Percentiles rank a stretch among this genome's conserved stretches.
These are phyloP conservation scores for Ciborinia camelliae DNA, from an alignment of 2,329 filamentous ascomycete genomes.

Conservation along the genomic window DNA sequence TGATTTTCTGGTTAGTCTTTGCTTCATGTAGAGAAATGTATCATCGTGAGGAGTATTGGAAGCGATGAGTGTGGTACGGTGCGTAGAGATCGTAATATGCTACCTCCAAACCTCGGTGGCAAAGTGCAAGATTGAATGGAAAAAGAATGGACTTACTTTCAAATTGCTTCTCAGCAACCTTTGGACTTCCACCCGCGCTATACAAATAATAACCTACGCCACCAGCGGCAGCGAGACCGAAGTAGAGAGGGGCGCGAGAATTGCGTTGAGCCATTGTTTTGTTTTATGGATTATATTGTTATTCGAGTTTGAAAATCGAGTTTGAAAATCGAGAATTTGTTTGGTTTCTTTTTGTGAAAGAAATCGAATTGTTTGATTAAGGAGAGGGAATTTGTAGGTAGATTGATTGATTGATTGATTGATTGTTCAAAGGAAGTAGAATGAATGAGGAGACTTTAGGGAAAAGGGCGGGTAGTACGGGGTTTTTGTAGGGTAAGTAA, in stretches of 20 bases:
- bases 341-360: neutral
- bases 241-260: conserved; percentile 41
- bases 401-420: neutral
- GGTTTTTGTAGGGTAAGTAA: neutral
- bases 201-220: conserved; percentile 90
- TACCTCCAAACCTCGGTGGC: neutral
- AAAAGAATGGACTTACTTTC: conserved; percentile 60
- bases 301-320: neutral
- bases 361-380: neutral
- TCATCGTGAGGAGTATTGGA: no score
- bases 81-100: no score
- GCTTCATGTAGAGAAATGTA: no score
- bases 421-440: conserved; percentile 2
- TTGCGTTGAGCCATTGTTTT: conserved; percentile 38
- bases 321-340: neutral
- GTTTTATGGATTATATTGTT: conserved; percentile 18
- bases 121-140: neutral
- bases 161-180: conserved; percentile 79
- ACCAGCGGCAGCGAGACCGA: conserved; percentile 62
- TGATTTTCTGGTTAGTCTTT: conserved; percentile 14
- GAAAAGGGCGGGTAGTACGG: neutral
- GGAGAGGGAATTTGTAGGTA: neutral
- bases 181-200: conserved; percentile 74
- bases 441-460: neutral
- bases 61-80: no score